Percentiles rank a stretch among this genome's conserved stretches.
phyloP scores from a whole-genome alignment of 129 eudicot species.

The Lonicera japonica region DNA sequence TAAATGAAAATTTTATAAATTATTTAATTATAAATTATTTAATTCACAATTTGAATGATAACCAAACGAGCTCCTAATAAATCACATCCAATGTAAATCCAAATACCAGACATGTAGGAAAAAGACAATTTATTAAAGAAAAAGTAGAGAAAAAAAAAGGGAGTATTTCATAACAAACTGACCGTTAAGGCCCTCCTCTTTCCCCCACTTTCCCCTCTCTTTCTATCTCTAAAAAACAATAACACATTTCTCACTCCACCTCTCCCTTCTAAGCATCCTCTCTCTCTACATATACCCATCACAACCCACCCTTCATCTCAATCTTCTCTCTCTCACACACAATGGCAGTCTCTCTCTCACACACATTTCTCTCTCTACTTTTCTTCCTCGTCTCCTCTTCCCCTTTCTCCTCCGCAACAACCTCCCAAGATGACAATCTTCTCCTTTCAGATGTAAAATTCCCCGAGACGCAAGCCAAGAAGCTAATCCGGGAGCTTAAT shows the following conservation, averaged over 20 bases:
- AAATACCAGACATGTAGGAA: no score
- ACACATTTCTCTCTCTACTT: constrained; percentile 12
- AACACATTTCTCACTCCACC: constrained; percentile 21
- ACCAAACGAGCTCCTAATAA: no score
- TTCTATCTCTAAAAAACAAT: neutral
- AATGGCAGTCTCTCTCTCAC: constrained; percentile 21
- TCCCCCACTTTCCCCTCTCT: neutral
- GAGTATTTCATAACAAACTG: neutral
- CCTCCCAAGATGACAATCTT: neutral
- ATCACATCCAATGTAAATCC: no score
- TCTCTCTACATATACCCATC: constrained; percentile 6
- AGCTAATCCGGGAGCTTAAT: constrained; percentile 54
- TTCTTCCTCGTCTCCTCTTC: constrained; percentile 17
- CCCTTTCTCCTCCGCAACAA: constrained; percentile 19
- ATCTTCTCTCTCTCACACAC: constrained; percentile 4
- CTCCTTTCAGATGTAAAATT: constrained; percentile 22
- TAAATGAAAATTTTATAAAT: no score
- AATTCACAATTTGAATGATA: no score
- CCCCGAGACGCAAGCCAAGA: constrained; percentile 37
- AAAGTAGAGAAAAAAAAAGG: neutral
- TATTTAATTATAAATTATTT: no score
- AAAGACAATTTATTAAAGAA: no score
- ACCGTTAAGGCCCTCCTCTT: neutral
- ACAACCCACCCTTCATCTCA: constrained; percentile 17
- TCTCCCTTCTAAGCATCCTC: constrained; percentile 4